A percentile compares a stretch with the other conserved stretches of the same genome.
phyloP scores from a whole-genome alignment of 345 rosid genomes.

The Acer negundo region DNA sequence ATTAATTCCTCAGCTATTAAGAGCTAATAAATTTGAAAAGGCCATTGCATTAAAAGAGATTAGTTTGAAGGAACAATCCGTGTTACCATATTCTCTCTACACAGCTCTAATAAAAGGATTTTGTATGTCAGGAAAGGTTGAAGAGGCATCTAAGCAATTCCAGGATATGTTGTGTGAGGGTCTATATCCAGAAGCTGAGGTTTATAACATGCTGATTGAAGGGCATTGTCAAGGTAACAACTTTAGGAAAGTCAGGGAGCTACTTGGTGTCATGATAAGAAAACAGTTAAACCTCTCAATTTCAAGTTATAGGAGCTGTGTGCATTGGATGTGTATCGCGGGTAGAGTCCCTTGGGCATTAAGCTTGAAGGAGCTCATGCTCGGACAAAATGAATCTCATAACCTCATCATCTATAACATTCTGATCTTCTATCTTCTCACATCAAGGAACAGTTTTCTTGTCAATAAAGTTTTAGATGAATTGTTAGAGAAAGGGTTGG shows the following conservation, averaged over 20 bases:
- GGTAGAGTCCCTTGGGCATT: constrained; percentile 41
- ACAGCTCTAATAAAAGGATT: constrained; percentile 54
- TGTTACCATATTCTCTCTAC: constrained; percentile 31
- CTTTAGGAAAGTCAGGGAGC: constrained; percentile 43
- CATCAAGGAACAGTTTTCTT: constrained; percentile 33
- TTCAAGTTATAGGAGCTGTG: constrained; percentile 48
- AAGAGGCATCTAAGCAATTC: constrained; percentile 48
- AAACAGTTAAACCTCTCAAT: constrained; percentile 44
- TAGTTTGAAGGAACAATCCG: constrained; percentile 31
- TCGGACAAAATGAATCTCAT: constrained; percentile 32
- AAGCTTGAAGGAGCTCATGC: constrained; percentile 53
- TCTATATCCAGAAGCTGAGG: constrained; percentile 31
- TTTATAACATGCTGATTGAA: constrained; percentile 42
- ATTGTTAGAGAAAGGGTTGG: constrained; percentile 43
- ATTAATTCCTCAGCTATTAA: constrained; percentile 58
- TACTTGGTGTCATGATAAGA: constrained; percentile 50
- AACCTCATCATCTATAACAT: constrained; percentile 49
- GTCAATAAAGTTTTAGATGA: constrained; percentile 47
- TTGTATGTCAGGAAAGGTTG: constrained; percentile 49
- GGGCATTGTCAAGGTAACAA: constrained; percentile 49
- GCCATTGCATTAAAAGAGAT: constrained; percentile 41
- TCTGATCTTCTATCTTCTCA: constrained; percentile 55
- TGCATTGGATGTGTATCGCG: constrained; percentile 50
- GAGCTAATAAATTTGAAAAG: constrained; percentile 33
- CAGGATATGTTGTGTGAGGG: constrained; percentile 41